Conservation (phyloP, 768 basidiomycete species). For the Pholiota microspora region DNA sequence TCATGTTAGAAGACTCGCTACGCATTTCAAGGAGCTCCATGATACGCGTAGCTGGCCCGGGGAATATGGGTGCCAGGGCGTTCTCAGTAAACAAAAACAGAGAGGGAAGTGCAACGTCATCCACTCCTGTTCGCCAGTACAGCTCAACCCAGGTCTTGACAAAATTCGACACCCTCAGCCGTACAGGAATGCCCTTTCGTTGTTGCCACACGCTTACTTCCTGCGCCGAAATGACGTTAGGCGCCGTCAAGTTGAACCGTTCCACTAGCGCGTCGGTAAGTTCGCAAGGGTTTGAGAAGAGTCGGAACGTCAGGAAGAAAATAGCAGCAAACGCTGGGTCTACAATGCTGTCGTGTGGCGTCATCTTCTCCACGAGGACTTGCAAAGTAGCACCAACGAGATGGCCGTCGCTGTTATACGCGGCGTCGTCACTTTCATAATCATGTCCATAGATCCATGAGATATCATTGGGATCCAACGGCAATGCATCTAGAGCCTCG, state of each 20-base stretch:
- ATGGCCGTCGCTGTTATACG: constrained; percentile 86
- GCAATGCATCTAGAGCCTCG: constrained; percentile 35
- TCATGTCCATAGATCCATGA: constrained; percentile 70
- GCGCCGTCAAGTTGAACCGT: constrained; percentile 81
- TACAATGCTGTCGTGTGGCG: constrained; percentile 88
- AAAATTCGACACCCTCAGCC: constrained; percentile 88
- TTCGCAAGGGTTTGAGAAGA: constrained; percentile 79
- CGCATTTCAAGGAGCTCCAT: constrained; percentile 64
- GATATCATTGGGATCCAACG: constrained; percentile 45
- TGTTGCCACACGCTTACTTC: constrained; percentile 79
- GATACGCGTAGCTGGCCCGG: constrained; percentile 70
- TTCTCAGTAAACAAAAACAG: constrained; percentile 62
- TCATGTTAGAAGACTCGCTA: constrained; percentile 41
- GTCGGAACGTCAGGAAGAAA: constrained; percentile 94
- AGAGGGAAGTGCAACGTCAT: constrained; percentile 59
- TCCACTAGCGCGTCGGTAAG: constrained; percentile 75
- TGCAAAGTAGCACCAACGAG: constrained; percentile 88
- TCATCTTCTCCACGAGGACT: constrained; percentile 95
- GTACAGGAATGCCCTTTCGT: constrained; percentile 84
- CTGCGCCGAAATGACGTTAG: constrained; percentile 51
- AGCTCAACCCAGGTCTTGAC: constrained; percentile 93
- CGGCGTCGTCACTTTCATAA: constrained; percentile 79
- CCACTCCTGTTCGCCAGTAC: constrained; percentile 81
- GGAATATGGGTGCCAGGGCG: constrained; percentile 60
- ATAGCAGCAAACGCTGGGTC: constrained; percentile 84